Conservation (phyloP, 805 yeast species). For the Lachancea mirantina region DNA sequence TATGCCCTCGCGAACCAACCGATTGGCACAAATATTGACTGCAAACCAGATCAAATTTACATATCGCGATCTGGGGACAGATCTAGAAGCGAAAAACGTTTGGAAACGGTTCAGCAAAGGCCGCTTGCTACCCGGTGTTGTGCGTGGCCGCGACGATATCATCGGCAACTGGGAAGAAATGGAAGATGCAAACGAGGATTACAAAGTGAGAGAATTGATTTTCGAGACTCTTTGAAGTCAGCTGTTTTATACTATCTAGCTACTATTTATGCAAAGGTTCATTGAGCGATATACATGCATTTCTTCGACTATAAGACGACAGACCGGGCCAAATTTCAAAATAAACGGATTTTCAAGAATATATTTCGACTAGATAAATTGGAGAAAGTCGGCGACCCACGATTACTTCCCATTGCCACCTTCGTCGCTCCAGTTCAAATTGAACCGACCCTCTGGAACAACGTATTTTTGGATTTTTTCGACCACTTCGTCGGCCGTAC, state of each 20-base stretch:
- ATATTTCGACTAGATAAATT: no score
- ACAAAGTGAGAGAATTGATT: slow-evolving; percentile 52
- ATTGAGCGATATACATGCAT: no score
- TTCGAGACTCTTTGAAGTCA: slow-evolving; percentile 50
- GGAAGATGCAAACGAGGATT: slow-evolving; percentile 80
- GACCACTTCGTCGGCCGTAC: slow-evolving; percentile 61
- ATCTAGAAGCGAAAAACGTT: slow-evolving; percentile 72
- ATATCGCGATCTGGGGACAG: slow-evolving; percentile 77
- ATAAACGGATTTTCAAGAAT: no score
- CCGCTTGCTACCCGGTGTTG: slow-evolving; percentile 74
- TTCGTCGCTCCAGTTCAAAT: slow-evolving; percentile 55
- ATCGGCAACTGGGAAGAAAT: slow-evolving; percentile 83
- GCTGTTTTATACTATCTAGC: no score
- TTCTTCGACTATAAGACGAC: no score
- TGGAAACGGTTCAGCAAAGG: slow-evolving; percentile 76
- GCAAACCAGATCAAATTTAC: slow-evolving; percentile 66
- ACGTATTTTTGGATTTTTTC: slow-evolving; percentile 51
- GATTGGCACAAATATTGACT: slow-evolving; percentile 63
- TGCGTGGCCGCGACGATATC: slow-evolving; percentile 71
- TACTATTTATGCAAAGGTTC: no score
- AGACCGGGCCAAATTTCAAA: no score
- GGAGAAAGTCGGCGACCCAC: no score
- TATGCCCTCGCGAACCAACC: slow-evolving; percentile 67
- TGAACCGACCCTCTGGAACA: slow-evolving; percentile 67
- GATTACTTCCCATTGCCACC: slow-evolving; percentile 7